A percentile compares a stretch with the other conserved stretches of the same genome.
phyloP scores from a whole-genome alignment of 495 filamentous ascomycete species.

The Penicillium bialowiezense region DNA sequence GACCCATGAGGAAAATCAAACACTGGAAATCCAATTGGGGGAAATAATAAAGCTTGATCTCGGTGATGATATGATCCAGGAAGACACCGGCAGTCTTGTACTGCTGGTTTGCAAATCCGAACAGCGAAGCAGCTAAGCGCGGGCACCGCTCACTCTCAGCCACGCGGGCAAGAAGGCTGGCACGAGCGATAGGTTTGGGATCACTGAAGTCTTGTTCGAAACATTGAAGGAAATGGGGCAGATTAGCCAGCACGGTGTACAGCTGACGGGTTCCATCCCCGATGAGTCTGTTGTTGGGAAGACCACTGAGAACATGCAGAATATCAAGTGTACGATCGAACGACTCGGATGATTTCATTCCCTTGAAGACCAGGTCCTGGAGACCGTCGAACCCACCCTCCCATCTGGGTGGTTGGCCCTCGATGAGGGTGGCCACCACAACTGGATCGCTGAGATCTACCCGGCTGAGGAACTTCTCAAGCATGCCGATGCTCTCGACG shows the following conservation, averaged over 20 bases:
- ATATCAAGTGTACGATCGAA: slow-evolving; percentile 72
- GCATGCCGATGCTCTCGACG: slow-evolving; percentile 83
- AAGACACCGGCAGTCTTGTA: slow-evolving; percentile 77
- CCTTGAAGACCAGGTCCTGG: slow-evolving; percentile 83
- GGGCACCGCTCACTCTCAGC: slow-evolving; percentile 63
- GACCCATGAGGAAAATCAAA: slow-evolving; percentile 85
- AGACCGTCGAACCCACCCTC: slow-evolving; percentile 86
- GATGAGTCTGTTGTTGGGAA: slow-evolving; percentile 78
- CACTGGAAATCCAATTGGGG: slow-evolving; percentile 80
- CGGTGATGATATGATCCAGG: slow-evolving; percentile 66
- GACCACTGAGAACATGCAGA: slow-evolving; percentile 70
- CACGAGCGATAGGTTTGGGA: slow-evolving; percentile 54
- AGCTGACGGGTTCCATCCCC: slow-evolving; percentile 78
- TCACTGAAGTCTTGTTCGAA: slow-evolving; percentile 65
- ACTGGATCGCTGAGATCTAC: slow-evolving; percentile 72
- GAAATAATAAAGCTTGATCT: slow-evolving; percentile 76
- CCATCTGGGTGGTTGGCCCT: slow-evolving; percentile 82
- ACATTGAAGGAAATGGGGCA: slow-evolving; percentile 80
- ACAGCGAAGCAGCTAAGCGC: slow-evolving; percentile 52
- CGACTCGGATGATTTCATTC: slow-evolving; percentile 80
- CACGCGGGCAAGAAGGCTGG: slow-evolving; percentile 64
- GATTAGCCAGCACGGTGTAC: slow-evolving; percentile 80
- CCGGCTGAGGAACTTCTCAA: slow-evolving; percentile 82
- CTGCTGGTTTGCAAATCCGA: slow-evolving; percentile 63
- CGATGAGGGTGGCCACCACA: slow-evolving; percentile 66